Evolutionary conservation across 805 yeast genomes (phyloP), one percentile per base, ranked within the genome.

Genomic region (Crinitomyces ghanaensis): DNA sequence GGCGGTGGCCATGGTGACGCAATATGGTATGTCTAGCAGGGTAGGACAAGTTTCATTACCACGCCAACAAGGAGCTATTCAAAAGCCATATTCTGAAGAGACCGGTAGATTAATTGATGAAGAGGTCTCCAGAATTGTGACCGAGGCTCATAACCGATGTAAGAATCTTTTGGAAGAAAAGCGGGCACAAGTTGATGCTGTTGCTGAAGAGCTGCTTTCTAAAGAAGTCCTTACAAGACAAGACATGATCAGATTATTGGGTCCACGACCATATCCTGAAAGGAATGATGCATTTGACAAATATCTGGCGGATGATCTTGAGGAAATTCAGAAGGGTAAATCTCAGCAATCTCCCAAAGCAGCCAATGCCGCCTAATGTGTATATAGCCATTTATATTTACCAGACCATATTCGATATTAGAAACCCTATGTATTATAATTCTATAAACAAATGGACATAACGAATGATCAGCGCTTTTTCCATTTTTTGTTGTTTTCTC

Each of bases 211-310:
- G 51, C 67, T 81, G 37, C 65, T 74, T 41, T 54, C 59, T 33
- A 81, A 79, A 52, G 93, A 81, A 51, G 84, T 77, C n/a, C 66
- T 81, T 41, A 77, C 86, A 0, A 70, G 93, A 52, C 77, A 74
- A 42, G 93, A 81, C 51, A 77, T 81, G 83, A 69, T 81, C 33
- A 63, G 80, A 32, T 49, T 82, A 23, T 64, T 80, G 22, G 93
- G 93, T 1, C 74, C 77, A 42, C 66, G 93, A 47, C 86, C 86
- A 25, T 80, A 75, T 64, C 72, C 75, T 11, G 83, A 79, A 50
- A 68, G 73, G 52, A 80, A 80, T 49, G 93, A 80, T 51, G 94
- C 94, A 1, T 85, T 86, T 57, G 94, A 84, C 56, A 83, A 82
- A 54, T 86, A 86, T 50, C 61, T 86, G 15, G 31, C 41, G 5